Percentiles rank a stretch among this genome's conserved stretches.
Conservation (phyloP, 768 basidiomycete genomes). For the Boletellus ananiceps region DNA sequence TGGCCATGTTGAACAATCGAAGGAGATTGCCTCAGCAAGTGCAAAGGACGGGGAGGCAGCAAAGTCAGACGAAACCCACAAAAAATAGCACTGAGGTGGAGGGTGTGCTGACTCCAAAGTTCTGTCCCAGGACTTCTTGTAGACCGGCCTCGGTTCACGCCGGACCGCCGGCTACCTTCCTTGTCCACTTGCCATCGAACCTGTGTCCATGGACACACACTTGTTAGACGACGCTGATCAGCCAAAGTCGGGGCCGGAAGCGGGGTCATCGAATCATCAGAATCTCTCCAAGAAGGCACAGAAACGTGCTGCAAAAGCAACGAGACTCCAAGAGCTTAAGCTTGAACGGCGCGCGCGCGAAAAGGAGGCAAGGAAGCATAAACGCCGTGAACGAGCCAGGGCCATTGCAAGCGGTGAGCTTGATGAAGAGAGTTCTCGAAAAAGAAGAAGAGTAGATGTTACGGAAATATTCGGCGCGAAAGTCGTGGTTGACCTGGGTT, state of each 20-base stretch:
- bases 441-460: conserved; percentile 21
- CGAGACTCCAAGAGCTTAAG: conserved; percentile 61
- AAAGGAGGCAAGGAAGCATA: conserved; percentile 72
- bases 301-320: conserved; percentile 71
- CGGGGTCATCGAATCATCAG: conserved; percentile 13
- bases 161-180: conserved; percentile 16
- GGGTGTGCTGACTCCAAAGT: too few relatives aligned
- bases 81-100: too few relatives aligned
- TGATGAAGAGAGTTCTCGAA: conserved; percentile 23
- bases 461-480: conserved; percentile 49
- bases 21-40: neutral
- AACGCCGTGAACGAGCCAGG: conserved; percentile 55
- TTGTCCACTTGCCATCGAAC: neutral
- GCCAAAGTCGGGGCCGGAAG: conserved; percentile 11
- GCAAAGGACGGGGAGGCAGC: neutral
- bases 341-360: conserved; percentile 71
- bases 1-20: conserved; percentile 9
- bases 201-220: conserved; percentile 16
- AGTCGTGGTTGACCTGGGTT: conserved; percentile 83
- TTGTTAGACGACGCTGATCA: conserved; percentile 12
- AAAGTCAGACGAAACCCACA: too few relatives aligned
- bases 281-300: conserved; percentile 72
- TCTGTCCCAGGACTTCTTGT: too few relatives aligned
- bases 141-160: neutral
- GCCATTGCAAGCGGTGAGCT: conserved; percentile 48